Conservation (phyloP, 2,329 filamentous ascomycete species). For the Fusarium sp. region DNA sequence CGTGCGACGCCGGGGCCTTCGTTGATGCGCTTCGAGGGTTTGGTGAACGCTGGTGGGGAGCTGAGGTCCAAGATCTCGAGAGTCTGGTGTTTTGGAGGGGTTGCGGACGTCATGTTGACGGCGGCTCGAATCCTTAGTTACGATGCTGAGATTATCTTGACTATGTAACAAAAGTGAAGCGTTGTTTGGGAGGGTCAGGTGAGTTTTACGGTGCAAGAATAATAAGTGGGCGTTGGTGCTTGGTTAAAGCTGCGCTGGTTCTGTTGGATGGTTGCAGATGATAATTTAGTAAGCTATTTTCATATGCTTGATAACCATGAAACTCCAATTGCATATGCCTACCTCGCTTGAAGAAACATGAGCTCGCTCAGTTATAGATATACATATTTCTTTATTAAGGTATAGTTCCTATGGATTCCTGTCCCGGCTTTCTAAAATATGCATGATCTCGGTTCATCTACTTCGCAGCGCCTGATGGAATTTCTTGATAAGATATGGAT, state of each 20-base stretch:
- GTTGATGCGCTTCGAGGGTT: conserved; percentile 84
- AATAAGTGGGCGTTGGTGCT: conserved; percentile 1
- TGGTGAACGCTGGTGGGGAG: conserved; percentile 66
- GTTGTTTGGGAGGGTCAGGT: neutral
- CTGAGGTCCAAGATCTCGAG: conserved; percentile 63
- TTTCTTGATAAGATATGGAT: no score
- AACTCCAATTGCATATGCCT: neutral
- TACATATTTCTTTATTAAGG: neutral
- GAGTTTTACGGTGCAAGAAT: neutral
- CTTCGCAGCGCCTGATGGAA: neutral
- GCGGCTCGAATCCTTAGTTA: neutral
- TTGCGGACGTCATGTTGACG: conserved; percentile 38
- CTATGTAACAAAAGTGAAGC: neutral
- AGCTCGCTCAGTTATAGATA: neutral
- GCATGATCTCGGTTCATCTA: neutral
- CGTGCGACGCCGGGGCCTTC: conserved; percentile 82
- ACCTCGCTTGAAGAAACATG: neutral
- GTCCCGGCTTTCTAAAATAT: neutral
- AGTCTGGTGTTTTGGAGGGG: conserved; percentile 42
- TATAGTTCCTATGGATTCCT: neutral
- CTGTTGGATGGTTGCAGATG: neutral
- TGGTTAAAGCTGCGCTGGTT: conserved; percentile 6
- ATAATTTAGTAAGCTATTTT: conserved; percentile 23
- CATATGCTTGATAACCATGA: neutral
- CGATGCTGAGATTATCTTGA: no score